phyloP scores from a whole-genome alignment of 305 asterid species.

The Solanum hybrid region DNA sequence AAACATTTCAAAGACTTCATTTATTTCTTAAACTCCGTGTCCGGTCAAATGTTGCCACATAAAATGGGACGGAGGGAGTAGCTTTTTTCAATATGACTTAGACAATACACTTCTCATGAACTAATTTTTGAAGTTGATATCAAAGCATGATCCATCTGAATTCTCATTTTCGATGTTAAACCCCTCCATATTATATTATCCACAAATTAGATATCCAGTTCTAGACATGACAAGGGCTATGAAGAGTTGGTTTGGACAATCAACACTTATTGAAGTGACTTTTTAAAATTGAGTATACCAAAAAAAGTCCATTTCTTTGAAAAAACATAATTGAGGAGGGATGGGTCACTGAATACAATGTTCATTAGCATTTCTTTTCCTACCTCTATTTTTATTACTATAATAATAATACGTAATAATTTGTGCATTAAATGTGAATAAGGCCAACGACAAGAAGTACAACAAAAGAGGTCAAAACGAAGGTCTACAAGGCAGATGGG shows the following conservation, averaged over 20 bases:
- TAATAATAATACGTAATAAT: no score
- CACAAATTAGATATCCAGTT: neutral
- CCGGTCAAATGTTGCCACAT: no score
- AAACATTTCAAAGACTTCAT: no score
- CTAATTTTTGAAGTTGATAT: neutral
- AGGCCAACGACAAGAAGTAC: neutral
- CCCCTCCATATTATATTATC: neutral
- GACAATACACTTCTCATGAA: neutral
- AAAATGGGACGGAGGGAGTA: no score
- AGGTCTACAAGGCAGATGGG: conserved; percentile 6
- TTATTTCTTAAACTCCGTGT: no score
- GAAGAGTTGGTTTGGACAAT: neutral
- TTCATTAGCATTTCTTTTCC: neutral
- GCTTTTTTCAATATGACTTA: neutral
- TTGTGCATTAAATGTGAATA: neutral
- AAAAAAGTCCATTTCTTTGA: neutral
- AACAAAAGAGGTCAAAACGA: neutral
- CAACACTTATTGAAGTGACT: neutral
- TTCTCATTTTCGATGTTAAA: neutral
- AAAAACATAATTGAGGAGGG: neutral
- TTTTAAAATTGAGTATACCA: neutral
- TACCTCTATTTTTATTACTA: neutral
- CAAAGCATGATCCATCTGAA: neutral
- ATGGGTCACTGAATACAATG: neutral
- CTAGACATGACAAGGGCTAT: no score